Evolutionary conservation across 2,329 filamentous ascomycete species (phyloP), one percentile per base, ranked within the genome.

Genomic region (Cladosporium sp.): DNA sequence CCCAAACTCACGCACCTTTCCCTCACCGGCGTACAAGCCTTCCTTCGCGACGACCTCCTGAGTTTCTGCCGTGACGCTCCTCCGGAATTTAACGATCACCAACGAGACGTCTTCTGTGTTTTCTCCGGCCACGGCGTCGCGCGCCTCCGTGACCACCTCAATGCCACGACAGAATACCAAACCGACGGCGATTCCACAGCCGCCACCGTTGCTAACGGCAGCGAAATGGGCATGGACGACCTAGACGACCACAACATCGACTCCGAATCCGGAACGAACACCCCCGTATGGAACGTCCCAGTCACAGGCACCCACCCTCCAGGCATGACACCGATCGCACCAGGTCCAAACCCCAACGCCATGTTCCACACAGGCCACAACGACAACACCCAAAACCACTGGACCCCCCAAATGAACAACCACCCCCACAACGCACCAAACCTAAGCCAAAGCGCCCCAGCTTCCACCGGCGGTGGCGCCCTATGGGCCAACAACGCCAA

Each of bases 31-130:
- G 91, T 98, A 3, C 85, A 88, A 61, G 88, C 89, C 1, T 98
- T 98, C 66, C 78, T 95, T 27, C 81, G 86, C 46, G 83, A 89
- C 49, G 91, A 96, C 58, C 79, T 97, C 25, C 85, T 89, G 47
- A 75, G 78, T 5, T 97, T 89, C 67, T 97, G 93, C 65, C 83
- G 93, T 54, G 84, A 87, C 59, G 89, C 93, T 1, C 93, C 93
- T 32, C 70, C 78, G 83, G 93, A 97, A 69, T 98, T 98, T 66
- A 97, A 91, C 15, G 86, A 92, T 40, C 90, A 96, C 64, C 93
- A 98, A 67, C 83, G 93, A 55, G 85, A 92, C 46, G 89, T 97
- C 7, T 98, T 98, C 66, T 98, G 93, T 64, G 93, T 98, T 48
- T 98, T 98, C 68, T 96, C 91, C 1, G 92, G 93, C 5, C 78